Evolutionary conservation across 768 basidiomycete species (phyloP).

Genomic region (Kwoniella sp.): DNA sequence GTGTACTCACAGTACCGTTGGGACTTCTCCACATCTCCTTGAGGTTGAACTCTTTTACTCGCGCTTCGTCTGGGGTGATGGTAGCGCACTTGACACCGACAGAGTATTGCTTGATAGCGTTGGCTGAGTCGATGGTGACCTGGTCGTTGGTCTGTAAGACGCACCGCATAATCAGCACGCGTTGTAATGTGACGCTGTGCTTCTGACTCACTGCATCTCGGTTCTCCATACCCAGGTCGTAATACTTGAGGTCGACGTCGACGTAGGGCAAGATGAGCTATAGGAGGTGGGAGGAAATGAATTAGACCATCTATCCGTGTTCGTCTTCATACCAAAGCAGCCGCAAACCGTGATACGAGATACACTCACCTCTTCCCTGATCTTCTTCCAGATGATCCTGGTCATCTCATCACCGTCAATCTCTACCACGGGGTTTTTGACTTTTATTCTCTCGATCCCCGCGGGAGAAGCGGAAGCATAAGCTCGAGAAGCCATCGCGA

Average conservation of each 20-base stretch:
- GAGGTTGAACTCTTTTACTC: constrained; percentile 93
- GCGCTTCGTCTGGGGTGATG: constrained; percentile 96
- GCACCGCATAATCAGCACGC: background rate
- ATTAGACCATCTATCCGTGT: too few species aligned
- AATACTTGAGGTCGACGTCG: constrained; percentile 96
- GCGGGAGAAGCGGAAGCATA: constrained; percentile 41
- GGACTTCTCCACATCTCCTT: constrained; percentile 99
- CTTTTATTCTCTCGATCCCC: constrained; percentile 60
- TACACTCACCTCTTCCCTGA: constrained; percentile 78
- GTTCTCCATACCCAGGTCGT: constrained; percentile 90
- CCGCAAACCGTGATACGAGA: background rate
- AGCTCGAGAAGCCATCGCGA: constrained; percentile 30
- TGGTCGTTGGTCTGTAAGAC: constrained; percentile 77
- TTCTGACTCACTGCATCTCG: constrained; percentile 77
- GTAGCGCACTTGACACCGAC: constrained; percentile 99
- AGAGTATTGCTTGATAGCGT: constrained; percentile 89
- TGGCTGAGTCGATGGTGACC: constrained; percentile 88
- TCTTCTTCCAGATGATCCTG: constrained; percentile 98
- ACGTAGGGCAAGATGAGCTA: constrained; percentile 95
- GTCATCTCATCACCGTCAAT: constrained; percentile 99
- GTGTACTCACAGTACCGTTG: constrained; percentile 76
- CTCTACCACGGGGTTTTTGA: constrained; percentile 88
- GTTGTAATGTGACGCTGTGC: too few species aligned
- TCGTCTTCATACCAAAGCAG: too few species aligned
- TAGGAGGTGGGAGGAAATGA: background rate